These are phyloP conservation scores for Solanum dulcamara DNA, from an alignment of 257 asterid genomes.

Conservation along the genomic window DNA sequence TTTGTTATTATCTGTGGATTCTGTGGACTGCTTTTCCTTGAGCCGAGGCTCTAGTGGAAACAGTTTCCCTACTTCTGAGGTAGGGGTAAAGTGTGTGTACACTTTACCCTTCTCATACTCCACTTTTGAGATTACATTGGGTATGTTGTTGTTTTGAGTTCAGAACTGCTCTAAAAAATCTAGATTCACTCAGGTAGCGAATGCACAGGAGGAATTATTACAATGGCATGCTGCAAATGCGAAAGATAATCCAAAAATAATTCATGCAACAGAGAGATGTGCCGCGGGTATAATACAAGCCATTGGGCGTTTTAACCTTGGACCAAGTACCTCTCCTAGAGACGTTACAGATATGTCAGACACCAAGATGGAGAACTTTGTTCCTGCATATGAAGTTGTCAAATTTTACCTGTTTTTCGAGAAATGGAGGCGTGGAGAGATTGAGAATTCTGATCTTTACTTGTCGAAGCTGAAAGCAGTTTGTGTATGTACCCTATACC, in stretches of 20 bases:
- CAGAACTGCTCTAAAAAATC: background rate
- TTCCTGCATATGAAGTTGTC: constrained; percentile 82
- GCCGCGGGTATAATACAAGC: constrained; percentile 96
- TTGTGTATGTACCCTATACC: constrained; percentile 37
- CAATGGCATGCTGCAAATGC: constrained; percentile 88
- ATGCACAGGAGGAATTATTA: constrained; percentile 90
- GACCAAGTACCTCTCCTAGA: constrained; percentile 70
- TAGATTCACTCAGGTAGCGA: constrained; percentile 44
- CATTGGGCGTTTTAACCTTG: constrained; percentile 76
- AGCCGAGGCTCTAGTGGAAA: background rate
- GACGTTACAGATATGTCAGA: constrained; percentile 54
- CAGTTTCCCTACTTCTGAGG: background rate
- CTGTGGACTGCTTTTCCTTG: background rate
- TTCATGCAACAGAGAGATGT: constrained; percentile 90
- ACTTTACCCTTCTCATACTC: background rate
- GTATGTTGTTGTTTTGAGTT: background rate
- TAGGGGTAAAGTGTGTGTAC: background rate
- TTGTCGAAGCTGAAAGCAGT: constrained; percentile 57
- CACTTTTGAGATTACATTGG: background rate
- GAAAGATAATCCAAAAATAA: constrained; percentile 62
- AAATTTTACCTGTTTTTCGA: constrained; percentile 64
- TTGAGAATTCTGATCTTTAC: constrained; percentile 55
- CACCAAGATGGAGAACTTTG: constrained; percentile 42
- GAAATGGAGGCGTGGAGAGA: constrained; percentile 91
- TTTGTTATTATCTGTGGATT: background rate